Evolutionary conservation across 139 green algal genomes (phyloP), one percentile per base, ranked within the genome.

Genomic region (Trebouxia sp.): DNA sequence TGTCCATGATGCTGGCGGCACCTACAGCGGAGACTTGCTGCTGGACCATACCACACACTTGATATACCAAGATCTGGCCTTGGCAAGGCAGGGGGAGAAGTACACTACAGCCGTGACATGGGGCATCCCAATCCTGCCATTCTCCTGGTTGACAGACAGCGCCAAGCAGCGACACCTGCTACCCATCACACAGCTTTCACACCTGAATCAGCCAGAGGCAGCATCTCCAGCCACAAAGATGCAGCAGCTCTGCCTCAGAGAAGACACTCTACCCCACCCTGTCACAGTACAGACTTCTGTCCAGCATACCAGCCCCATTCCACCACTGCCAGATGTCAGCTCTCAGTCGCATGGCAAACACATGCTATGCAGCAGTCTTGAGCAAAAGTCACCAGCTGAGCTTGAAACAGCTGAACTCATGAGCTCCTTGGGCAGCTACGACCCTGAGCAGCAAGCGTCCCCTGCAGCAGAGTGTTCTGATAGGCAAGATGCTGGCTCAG

Each of bases 1-100:
- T 5, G 67, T 77, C 28, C 41, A 77, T 22, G 39, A 17, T 11
- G 22, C 39, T 38, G 67, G 67, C 5, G 67, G 67, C 22, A 77
- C 67, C 8, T 77, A 77, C n/a, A 56, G 26, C 15, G 67, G 67
- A 8, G 67, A 77, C 26, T 37, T 77, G 22, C 26, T 77, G 41
- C 3, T 37, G 26, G 67, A 53, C 8, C 20, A 56, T 26, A 77
- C 67, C 24, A 53, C 41, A 17, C 41, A 56, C 39, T 39, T 77
- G 32, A 39, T 77, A 20, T 56, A 77, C 41, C 37, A 51, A 30
- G 67, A 51, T 14, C 8, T 53, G 26, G 39, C 24, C 8, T 6
- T 56, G 26, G 42, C 41, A 35, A 55, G 39, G 24, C 67, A 47
- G 11, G 42, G 67, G 5, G 41, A 77, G 42, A 77, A 77, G 11